Percentiles rank a stretch among this genome's conserved stretches.
Conservation (phyloP, 2,329 filamentous ascomycete genomes). For the Pseudogymnoascus sp. region DNA sequence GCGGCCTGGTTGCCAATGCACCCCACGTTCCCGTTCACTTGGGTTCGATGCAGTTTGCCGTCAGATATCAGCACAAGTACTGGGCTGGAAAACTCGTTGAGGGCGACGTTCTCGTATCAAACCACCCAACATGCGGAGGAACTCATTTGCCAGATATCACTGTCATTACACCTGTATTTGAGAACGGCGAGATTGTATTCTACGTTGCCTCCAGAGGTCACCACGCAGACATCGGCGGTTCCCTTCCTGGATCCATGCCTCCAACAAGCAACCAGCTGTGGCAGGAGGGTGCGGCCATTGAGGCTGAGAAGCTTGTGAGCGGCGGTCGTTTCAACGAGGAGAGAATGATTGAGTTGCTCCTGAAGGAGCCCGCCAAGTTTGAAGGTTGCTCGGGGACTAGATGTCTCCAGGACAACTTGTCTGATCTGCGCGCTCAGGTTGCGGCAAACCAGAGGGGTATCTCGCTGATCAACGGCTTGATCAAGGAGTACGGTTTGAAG, state of each 20-base stretch:
- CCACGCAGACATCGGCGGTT: conserved; percentile 79
- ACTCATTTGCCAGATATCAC: conserved; percentile 81
- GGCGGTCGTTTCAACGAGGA: conserved; percentile 73
- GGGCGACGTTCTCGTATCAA: conserved; percentile 73
- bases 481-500: conserved; percentile 68
- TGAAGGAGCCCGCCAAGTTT: conserved; percentile 65
- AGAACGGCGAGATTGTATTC: conserved; percentile 64
- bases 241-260: conserved; percentile 76
- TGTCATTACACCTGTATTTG: conserved; percentile 71
- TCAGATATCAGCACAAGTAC: conserved; percentile 66
- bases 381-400: conserved; percentile 72
- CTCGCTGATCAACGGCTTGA: conserved; percentile 64
- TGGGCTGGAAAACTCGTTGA: conserved; percentile 68
- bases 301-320: conserved; percentile 63
- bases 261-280: conserved; percentile 60
- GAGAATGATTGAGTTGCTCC: conserved; percentile 62
- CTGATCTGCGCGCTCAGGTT: conserved; percentile 79
- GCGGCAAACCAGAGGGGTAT: conserved; percentile 84
- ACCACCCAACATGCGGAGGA: conserved; percentile 72
- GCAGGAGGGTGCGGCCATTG: conserved; percentile 58
- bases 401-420: conserved; percentile 74
- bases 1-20: conserved; percentile 67
- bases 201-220: conserved; percentile 75
- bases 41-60: conserved; percentile 56
- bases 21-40: conserved; percentile 73